Evolutionary conservation across 2,329 filamentous ascomycete species (phyloP).

Genomic region (Immersiporthe knoxdaviesiana): DNA sequence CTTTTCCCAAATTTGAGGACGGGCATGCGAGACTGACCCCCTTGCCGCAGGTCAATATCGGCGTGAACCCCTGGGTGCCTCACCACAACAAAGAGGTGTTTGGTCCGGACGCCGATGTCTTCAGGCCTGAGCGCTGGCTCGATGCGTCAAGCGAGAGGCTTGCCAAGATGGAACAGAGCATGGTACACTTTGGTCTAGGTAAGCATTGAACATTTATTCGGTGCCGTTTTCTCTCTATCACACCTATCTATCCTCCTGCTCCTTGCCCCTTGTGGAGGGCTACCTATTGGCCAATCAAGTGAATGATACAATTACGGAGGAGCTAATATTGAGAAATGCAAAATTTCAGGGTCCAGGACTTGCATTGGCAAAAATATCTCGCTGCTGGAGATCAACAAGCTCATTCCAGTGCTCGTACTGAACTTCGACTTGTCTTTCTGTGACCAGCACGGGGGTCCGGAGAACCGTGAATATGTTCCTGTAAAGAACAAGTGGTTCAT

Average conservation of each 20-base stretch:
- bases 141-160: neutral
- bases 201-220: neutral
- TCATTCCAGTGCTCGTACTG: neutral
- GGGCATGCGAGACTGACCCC: neutral
- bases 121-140: neutral
- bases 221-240: no score
- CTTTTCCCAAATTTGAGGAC: neutral
- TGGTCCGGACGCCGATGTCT: constrained; percentile 44
- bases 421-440: neutral
- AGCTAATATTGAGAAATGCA: neutral
- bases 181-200: neutral
- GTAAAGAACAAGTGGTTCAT: neutral
- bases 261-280: neutral
- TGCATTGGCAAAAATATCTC: neutral
- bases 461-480: neutral
- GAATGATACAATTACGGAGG: no score
- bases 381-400: neutral
- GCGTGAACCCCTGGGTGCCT: constrained; percentile 40
- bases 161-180: neutral
- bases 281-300: neutral
- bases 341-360: neutral
- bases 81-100: constrained; percentile 38
- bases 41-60: constrained; percentile 34
- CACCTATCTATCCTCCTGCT: no score
- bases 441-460: neutral